Evolutionary conservation across 495 filamentous ascomycete genomes (phyloP), one percentile per base, ranked within the genome.

Genomic region (Aspergillus incahuasiensis): DNA sequence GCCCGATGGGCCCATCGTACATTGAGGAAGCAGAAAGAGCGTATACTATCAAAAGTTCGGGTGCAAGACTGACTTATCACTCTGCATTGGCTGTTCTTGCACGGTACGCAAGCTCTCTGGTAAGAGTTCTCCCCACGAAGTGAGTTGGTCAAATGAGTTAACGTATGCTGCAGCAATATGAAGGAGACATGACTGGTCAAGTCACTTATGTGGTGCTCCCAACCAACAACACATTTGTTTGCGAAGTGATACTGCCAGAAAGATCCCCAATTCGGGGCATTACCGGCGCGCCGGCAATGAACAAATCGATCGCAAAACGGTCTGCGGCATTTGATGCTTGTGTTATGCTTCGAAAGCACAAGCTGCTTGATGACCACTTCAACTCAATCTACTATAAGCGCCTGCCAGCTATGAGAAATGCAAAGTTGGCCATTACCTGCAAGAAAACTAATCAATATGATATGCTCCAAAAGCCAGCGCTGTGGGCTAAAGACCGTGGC

Each of bases 281-380:
- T 9, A 78, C 82, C 38, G 92, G 94, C 32, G 63, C 61, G 11
- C 68, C 81, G 1, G 80, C 79, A 48, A 52, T 71, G 2, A 87
- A 77, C 48, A 97, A 95, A 64, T 73, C 83, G 20, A 72, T 82
- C 13, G 94, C 94, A n/a, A 96, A 95, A 68, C 86, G 88, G 59
- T 87, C 91, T 7, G 94, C 90, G 13, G 94, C 94, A 3, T 97
- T 94, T 65, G 86, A 94, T 63, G 81, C 87, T 41, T 96, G 91
- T 60, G 58, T 94, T 3, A 53, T 82, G 51, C 79, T 98, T 5
- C 75, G 86, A 21, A 81, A 82, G 53, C 76, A 79, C 39, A 77
- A 79, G 8, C 81, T 89, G 55, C 69, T 98, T 0, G 85, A 96
- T 68, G 79, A 81, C 6, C 69, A 90, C 61, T 77, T 97, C 8